These are phyloP conservation scores for Populus simonii DNA, from an alignment of 345 rosid genomes.

Conservation along the genomic window DNA sequence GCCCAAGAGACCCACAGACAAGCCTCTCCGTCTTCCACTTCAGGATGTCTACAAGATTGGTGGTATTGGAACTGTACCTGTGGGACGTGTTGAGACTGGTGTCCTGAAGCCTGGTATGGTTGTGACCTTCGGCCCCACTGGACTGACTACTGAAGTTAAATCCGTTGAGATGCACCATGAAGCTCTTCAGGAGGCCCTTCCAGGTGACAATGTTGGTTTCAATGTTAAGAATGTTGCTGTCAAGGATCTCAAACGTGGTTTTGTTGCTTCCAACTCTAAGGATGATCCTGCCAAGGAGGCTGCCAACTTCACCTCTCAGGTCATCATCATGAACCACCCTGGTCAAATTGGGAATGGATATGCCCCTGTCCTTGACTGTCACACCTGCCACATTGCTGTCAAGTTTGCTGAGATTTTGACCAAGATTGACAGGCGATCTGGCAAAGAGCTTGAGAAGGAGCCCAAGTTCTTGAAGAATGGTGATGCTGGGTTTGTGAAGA, in stretches of 20 bases:
- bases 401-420: conserved; percentile 36
- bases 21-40: conserved; percentile 87
- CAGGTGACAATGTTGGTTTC: conserved; percentile 42
- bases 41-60: conserved; percentile 92
- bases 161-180: conserved; percentile 33
- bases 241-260: conserved; percentile 46
- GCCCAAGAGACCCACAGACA: conserved; percentile 89
- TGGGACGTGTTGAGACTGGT: conserved; percentile 30
- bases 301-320: conserved; percentile 36
- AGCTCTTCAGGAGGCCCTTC: conserved; percentile 28
- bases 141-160: conserved; percentile 27
- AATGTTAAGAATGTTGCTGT: conserved; percentile 45
- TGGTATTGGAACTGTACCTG: conserved; percentile 80
- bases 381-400: conserved; percentile 34
- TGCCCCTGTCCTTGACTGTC: conserved; percentile 32
- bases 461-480: conserved; percentile 47
- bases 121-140: conserved; percentile 25
- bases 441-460: conserved; percentile 42
- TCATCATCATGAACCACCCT: conserved; percentile 46
- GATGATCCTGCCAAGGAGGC: conserved; percentile 46
- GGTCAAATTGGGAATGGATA: conserved; percentile 39
- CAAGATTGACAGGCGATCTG: conserved; percentile 41
- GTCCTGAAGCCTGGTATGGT: conserved; percentile 27
- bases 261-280: conserved; percentile 38
- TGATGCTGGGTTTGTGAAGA: conserved; percentile 36